Evolutionary conservation across 2,329 filamentous ascomycete genomes (phyloP), one percentile per base, ranked within the genome.

Genomic region (Colletotrichum horii): DNA sequence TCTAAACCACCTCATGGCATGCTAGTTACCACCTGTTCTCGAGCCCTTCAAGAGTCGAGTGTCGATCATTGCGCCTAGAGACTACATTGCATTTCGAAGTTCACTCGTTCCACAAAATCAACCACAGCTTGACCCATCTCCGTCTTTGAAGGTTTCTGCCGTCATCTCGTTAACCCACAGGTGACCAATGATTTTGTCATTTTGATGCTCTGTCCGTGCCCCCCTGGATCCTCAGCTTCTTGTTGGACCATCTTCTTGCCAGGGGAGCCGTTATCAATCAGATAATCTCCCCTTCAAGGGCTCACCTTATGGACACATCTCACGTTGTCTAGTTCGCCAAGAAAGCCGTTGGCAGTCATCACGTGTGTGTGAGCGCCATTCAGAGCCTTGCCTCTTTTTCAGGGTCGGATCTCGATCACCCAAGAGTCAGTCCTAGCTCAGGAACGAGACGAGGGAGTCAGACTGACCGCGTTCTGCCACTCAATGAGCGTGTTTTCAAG

Each of bases 211-310:
- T 65, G 66, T 70, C 61, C n/a, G 52, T 52, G 36, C 67, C 28
- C 61, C 36, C 71, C 48, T 30, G 65, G 38, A 24, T 69, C 6
- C 34, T 26, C n/a, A n/a, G 36, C 32, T 52, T 70, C 30, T 65
- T 38, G n/a, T 52, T 65, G 24, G 56, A 62, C n/a, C 38, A 15
- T 28, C 26, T 48, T 36, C 30, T 43, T 15, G 60, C 58, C 67
- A 48, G 24, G 32, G 24, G 38, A 70, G 4, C 28, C 14, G 6
- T 71, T 71, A 71, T 74, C 72, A 74, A 74, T 74, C 72, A 60
- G 67, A 74, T 74, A 66, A 71, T 74, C 67, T 71, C 32, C 12
- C 19, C 55, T 19, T 2, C 71, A 32, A 28, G 22, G 24, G 3
- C 64, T 12, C 43, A 28, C 14, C 19, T 30, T 43, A 16, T 38